phyloP scores from a whole-genome alignment of 2,329 filamentous ascomycete species.

The Diaporthe sp. region DNA sequence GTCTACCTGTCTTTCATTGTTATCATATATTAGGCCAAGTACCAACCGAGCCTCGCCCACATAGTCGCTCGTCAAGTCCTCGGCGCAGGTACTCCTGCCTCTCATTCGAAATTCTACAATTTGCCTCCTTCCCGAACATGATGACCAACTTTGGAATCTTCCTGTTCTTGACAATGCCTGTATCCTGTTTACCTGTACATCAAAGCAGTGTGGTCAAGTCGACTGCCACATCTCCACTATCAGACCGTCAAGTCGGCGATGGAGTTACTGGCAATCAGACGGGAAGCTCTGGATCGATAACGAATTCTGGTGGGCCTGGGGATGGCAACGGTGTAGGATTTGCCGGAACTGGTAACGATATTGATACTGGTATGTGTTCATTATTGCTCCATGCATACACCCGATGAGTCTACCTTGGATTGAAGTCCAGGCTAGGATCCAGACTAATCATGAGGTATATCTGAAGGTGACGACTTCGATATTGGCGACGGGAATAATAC shows the following conservation, averaged over 20 bases:
- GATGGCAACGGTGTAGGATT: conserved; percentile 2
- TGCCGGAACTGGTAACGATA: not conserved
- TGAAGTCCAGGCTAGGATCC: not conserved
- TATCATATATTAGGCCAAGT: not conserved
- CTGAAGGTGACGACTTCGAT: not conserved
- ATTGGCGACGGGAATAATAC: conserved; percentile 1
- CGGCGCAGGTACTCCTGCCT: no score
- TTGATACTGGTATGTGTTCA: not conserved
- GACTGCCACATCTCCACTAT: not conserved
- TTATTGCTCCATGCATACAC: not conserved
- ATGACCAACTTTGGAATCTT: not conserved
- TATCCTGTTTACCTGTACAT: not conserved
- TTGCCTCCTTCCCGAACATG: not conserved
- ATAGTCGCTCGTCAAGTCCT: not conserved
- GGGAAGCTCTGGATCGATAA: not conserved
- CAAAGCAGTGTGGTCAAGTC: not conserved
- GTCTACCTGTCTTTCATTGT: not conserved
- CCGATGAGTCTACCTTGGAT: not conserved
- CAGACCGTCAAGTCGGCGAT: conserved; percentile 1
- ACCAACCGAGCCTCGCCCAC: not conserved
- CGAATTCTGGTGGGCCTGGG: conserved; percentile 2
- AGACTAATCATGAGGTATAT: not conserved
- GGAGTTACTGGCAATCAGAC: conserved; percentile 17
- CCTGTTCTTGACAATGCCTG: not conserved
- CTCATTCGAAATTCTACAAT: not conserved